Evolutionary conservation across 306 rosid genomes (phyloP), one percentile per base, ranked within the genome.

Genomic region (Castanea sativa): DNA sequence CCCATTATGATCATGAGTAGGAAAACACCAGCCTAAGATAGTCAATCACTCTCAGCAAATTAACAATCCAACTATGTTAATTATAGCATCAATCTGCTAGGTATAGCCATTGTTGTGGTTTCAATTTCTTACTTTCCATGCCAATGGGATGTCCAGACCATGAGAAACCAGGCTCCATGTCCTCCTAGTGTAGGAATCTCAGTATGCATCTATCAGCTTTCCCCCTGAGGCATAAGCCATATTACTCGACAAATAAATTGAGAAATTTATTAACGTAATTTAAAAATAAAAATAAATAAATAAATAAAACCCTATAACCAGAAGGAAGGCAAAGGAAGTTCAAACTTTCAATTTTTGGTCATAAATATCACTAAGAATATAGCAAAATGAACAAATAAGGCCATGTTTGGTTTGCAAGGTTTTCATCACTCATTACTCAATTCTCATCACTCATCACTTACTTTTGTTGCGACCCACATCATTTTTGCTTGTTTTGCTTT

Each of bases 71-170:
- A 64, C 33, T 30, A 12, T 30, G 70, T 18, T 80, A 59, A 68
- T 7, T 61, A 27, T 45, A 71, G 68, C 75, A 82, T 78, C 64
- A 78, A 82, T 41, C 70, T 19, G 33, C 56, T 59, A 2, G 32
- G 55, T 41, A 41, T 8, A 0, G 53, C 12, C 57, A 78, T 33
- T 52, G 51, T 74, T 80, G 65, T 45, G 35, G 71, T 67, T 74
- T 55, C 19, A 75, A 69, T 35, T 69, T 81, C 91, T 86, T 87
- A 95, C 99, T 84, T 95, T 77, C 99, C 3, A 41, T 41, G 45
- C 45, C 99, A 67, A 92, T 76, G 67, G 99, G 98, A 81, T 95
- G 69, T 78, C 98, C 98, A 5, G 97, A 92, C 98, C 99, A 92
- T 35, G 98, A 95, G 85, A 95, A 95, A 78, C 98, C 99, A 52